Conservation (phyloP, 495 filamentous ascomycete genomes). For the Talaromyces thailandensis region DNA sequence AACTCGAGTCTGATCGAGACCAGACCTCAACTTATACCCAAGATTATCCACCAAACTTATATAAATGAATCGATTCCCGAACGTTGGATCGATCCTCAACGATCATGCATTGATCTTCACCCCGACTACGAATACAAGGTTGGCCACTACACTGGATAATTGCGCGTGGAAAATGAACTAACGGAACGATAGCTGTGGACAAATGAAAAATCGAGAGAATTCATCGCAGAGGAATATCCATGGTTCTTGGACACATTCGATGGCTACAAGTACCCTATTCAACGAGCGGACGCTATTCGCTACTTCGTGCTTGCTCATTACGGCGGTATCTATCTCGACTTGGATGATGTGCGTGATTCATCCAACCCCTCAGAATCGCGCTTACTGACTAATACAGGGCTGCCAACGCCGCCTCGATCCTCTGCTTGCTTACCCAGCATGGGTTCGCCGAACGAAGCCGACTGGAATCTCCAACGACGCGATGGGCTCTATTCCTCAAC, state of each 20-base stretch:
- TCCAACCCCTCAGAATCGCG: background rate
- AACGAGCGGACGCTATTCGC: slow-evolving; percentile 78
- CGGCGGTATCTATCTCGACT: slow-evolving; percentile 82
- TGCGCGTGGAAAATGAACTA: background rate
- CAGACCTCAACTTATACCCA: slow-evolving; percentile 64
- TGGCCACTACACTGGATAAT: slow-evolving; percentile 10
- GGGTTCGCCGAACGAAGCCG: slow-evolving; percentile 70
- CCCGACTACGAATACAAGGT: slow-evolving; percentile 77
- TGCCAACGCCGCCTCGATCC: slow-evolving; percentile 78
- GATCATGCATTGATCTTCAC: slow-evolving; percentile 69
- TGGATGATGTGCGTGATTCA: slow-evolving; percentile 63
- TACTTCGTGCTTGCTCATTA: slow-evolving; percentile 81
- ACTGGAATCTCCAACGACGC: slow-evolving; percentile 88
- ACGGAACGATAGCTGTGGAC: slow-evolving; percentile 67
- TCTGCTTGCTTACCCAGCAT: slow-evolving; percentile 69
- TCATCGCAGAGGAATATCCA: slow-evolving; percentile 70
- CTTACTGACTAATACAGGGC: slow-evolving; percentile 38
- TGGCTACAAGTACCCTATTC: slow-evolving; percentile 70
- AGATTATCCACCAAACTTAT: slow-evolving; percentile 88
- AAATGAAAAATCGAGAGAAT: slow-evolving; percentile 61
- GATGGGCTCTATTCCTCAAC: slow-evolving; percentile 70
- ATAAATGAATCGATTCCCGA: slow-evolving; percentile 66
- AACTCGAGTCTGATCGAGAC: slow-evolving; percentile 50
- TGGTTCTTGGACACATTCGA: slow-evolving; percentile 85
- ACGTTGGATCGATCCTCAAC: slow-evolving; percentile 63